Percentiles rank a stretch among this genome's conserved stretches.
These are phyloP conservation scores for Linanthus parryae DNA, from an alignment of 148 eudicot genomes.

Conservation along the genomic window DNA sequence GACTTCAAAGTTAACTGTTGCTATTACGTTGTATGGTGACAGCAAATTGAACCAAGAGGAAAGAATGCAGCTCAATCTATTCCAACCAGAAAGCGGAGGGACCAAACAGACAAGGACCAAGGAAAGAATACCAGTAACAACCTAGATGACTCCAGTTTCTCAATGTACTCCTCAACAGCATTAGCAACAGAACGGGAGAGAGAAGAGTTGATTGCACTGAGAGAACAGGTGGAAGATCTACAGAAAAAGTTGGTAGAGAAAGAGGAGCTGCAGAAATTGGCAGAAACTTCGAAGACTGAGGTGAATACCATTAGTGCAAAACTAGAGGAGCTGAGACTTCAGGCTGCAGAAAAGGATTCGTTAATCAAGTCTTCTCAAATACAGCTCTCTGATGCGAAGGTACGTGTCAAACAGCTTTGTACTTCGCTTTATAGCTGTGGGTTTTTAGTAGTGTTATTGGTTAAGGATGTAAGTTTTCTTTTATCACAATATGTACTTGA, in stretches of 20 bases:
- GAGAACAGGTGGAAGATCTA: conserved; percentile 69
- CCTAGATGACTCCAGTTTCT: conserved; percentile 42
- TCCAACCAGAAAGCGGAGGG: conserved; percentile 47
- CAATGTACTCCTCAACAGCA: conserved; percentile 35
- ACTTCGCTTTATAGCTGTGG: too few species aligned
- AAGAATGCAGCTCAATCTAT: conserved; percentile 53
- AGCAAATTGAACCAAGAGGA: conserved; percentile 39
- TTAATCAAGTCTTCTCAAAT: conserved; percentile 50
- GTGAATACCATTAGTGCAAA: conserved; percentile 36
- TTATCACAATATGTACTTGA: too few species aligned
- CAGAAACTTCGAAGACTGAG: conserved; percentile 50
- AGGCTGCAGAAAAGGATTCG: conserved; percentile 57
- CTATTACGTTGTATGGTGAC: conserved; percentile 17
- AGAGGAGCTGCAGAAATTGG: conserved; percentile 63
- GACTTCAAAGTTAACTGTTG: conserved; percentile 1
- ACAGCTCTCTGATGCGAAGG: conserved; percentile 85
- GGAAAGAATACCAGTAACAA: conserved; percentile 28
- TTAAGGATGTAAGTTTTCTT: too few species aligned
- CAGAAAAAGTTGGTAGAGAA: conserved; percentile 57
- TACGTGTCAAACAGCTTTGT: too few species aligned
- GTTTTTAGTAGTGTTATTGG: too few species aligned
- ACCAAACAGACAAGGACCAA: conserved; percentile 37
- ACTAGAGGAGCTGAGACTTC: conserved; percentile 51
- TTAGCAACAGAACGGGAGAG: conserved; percentile 48
- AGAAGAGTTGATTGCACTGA: conserved; percentile 62